These are phyloP conservation scores for Pleurozium schreberi DNA, from an alignment of 225 moss, liverwort and hornwort species.

Conservation along the genomic window DNA sequence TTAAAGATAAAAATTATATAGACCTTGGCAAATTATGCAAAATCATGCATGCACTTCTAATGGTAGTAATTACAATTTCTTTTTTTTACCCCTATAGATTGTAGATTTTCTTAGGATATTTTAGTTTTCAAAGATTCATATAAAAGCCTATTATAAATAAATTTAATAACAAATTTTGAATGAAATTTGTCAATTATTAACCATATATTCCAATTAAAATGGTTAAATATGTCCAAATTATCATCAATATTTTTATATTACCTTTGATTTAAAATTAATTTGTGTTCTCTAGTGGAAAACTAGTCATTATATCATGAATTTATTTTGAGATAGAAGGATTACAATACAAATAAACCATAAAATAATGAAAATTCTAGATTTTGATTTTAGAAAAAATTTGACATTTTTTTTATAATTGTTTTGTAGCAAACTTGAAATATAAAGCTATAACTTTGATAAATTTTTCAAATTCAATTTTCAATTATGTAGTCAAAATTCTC, in stretches of 20 bases:
- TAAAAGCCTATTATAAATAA: neutral
- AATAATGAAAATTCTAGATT: no score
- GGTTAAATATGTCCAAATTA: neutral
- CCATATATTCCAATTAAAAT: neutral
- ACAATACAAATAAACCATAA: no score
- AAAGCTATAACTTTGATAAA: no score
- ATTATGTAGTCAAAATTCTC: neutral
- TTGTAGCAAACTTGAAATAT: no score
- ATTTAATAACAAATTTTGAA: neutral
- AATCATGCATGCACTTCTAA: neutral
- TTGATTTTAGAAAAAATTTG: no score
- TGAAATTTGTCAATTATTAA: neutral
- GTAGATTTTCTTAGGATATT: accelerated
- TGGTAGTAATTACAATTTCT: neutral
- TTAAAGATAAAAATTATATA: neutral
- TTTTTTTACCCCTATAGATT: neutral
- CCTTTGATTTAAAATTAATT: no score
- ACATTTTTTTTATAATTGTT: no score
- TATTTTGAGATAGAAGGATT: neutral
- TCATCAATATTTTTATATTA: neutral
- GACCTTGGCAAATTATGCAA: neutral
- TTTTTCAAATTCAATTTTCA: neutral
- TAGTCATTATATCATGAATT: accelerated
- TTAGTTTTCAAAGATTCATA: neutral
- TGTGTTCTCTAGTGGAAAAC: no score